A percentile compares a stretch with the other conserved stretches of the same genome.
Conservation (phyloP, 768 basidiomycete genomes). For the Sutorius australiensis region DNA sequence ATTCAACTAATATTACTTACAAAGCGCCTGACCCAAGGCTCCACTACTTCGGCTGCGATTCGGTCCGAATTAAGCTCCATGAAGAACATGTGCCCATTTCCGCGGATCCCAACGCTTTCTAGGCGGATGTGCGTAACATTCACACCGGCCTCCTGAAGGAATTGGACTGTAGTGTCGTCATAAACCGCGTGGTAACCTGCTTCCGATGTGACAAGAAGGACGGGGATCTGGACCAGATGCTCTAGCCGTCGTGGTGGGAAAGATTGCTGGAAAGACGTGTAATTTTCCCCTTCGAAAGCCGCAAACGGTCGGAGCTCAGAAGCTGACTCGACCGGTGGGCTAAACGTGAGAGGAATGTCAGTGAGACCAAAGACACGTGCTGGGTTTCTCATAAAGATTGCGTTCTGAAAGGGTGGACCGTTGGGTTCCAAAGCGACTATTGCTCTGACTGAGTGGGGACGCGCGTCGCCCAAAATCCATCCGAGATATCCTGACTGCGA, state of each 20-base stretch:
- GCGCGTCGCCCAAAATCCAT: conserved; percentile 46
- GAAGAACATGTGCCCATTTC: conserved; percentile 57
- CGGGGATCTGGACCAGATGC: conserved; percentile 43
- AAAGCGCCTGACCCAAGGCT: conserved; percentile 36
- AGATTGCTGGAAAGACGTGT: conserved; percentile 42
- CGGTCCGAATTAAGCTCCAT: conserved; percentile 48
- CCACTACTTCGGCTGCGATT: conserved; percentile 40
- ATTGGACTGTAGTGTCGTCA: conserved; percentile 43
- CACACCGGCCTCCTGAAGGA: conserved; percentile 43
- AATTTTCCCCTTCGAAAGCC: conserved; percentile 27
- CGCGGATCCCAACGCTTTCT: conserved; percentile 42
- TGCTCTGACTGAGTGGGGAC: conserved; percentile 42
- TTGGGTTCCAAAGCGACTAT: conserved; percentile 49
- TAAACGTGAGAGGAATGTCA: conserved; percentile 43
- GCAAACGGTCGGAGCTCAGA: conserved; percentile 33
- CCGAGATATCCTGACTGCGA: conserved; percentile 49
- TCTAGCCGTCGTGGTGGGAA: conserved; percentile 39
- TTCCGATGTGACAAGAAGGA: conserved; percentile 47
- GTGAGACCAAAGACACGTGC: conserved; percentile 48
- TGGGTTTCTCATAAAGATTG: conserved; percentile 34
- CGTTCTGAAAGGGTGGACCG: conserved; percentile 46
- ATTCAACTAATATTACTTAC: conserved; percentile 1
- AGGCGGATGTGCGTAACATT: conserved; percentile 40
- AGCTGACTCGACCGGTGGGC: conserved; percentile 39
- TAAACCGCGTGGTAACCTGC: conserved; percentile 49